Percentiles rank a stretch among this genome's conserved stretches.
phyloP scores from a whole-genome alignment of 208 protist genomes.

The Wallacemonas sp. region DNA sequence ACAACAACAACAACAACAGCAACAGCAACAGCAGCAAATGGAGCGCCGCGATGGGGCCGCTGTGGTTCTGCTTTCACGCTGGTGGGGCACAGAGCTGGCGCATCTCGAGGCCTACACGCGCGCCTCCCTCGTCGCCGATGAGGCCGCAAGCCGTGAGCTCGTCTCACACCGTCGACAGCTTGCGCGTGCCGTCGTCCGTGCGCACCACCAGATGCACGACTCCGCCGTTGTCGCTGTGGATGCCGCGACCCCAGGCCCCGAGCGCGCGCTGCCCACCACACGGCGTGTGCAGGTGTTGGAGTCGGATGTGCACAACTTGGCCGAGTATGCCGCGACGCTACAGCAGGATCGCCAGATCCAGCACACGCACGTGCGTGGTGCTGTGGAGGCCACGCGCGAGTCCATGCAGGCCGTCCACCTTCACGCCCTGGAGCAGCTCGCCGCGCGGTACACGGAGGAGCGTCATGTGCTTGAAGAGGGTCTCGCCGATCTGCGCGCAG shows the following conservation, averaged over 20 bases:
- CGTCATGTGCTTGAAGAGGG: conserved; percentile 14
- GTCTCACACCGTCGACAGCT: conserved; percentile 9
- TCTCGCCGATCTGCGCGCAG: background rate
- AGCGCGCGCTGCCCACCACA: background rate
- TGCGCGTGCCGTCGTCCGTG: background rate
- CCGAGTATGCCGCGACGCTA: conserved; percentile 17
- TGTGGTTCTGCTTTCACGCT: too few species aligned
- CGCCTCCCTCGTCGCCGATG: conserved; percentile 22
- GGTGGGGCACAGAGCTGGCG: background rate
- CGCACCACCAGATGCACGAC: background rate
- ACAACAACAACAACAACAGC: background rate
- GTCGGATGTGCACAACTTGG: conserved; percentile 2
- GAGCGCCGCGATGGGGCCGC: too few species aligned
- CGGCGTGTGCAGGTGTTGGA: background rate
- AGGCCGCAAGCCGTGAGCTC: conserved; percentile 22
- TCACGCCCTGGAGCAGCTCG: conserved; percentile 23
- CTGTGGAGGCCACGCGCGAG: conserved; percentile 15
- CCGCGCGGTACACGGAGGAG: conserved; percentile 28
- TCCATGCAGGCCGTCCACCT: conserved; percentile 23
- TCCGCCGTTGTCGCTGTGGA: too few species aligned
- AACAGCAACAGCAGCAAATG: background rate
- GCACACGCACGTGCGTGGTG: conserved; percentile 1
- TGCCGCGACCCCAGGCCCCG: background rate
- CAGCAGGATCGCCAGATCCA: conserved; percentile 10
- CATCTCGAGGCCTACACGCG: background rate